phyloP scores from a whole-genome alignment of 2,329 filamentous ascomycete species.

The Fusarium verticillioides region DNA sequence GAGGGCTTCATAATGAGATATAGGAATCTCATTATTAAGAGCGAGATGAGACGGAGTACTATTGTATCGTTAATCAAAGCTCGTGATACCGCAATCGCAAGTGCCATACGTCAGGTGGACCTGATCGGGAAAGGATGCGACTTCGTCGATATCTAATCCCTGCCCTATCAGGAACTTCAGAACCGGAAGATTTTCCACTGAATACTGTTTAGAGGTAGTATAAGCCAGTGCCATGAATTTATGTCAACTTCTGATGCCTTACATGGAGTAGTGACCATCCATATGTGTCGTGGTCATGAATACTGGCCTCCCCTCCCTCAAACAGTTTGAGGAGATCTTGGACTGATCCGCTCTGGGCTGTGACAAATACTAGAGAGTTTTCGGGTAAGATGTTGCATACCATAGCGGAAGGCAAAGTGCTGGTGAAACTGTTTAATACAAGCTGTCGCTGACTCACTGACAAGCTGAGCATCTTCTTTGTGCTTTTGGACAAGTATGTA shows the following conservation, averaged over 20 bases:
- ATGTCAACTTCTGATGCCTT: neutral
- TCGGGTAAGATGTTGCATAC: fast-evolving
- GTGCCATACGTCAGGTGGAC: too few relatives aligned
- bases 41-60: too few relatives aligned
- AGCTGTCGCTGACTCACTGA: neutral
- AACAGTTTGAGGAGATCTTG: neutral
- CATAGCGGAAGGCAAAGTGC: fast-evolving
- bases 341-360: fast-evolving
- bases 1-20: too few relatives aligned
- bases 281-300: neutral
- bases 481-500: neutral
- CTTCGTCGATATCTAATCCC: neutral
- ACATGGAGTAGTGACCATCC: neutral
- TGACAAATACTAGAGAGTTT: fast-evolving
- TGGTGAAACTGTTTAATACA: fast-evolving
- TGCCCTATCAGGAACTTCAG: neutral
- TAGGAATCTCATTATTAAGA: too few relatives aligned
- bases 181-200: neutral
- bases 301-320: neutral
- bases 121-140: too few relatives aligned
- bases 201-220: fast-evolving
- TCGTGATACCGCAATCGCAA: too few relatives aligned
- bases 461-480: neutral
- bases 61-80: too few relatives aligned
- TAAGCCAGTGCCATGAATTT: fast-evolving